Evolutionary conservation across 2,329 filamentous ascomycete species (phyloP).

Genomic region (Diaporthe citrichinensis): DNA sequence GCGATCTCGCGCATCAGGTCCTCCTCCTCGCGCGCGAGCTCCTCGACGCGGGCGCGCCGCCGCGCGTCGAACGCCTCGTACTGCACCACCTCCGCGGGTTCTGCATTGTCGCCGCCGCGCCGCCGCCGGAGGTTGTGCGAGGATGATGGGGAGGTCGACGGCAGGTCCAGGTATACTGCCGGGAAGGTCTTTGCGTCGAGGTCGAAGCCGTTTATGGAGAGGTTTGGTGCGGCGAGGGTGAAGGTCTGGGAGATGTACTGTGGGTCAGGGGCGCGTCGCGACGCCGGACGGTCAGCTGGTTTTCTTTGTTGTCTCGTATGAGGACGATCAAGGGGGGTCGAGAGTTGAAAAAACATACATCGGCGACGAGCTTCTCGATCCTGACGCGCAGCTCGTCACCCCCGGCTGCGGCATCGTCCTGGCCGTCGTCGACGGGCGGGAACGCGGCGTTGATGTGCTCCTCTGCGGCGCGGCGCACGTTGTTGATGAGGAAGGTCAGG

Average conservation of each 20-base stretch:
- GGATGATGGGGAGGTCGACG: background rate
- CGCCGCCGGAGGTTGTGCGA: background rate
- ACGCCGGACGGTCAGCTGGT: background rate
- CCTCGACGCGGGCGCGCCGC: constrained; percentile 71
- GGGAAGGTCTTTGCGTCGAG: constrained; percentile 57
- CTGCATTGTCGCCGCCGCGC: constrained; percentile 58
- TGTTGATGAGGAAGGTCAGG: constrained; percentile 77
- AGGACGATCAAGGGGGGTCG: too few species aligned
- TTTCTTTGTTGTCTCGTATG: too few species aligned
- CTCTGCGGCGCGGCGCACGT: constrained; percentile 77
- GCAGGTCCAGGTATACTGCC: constrained; percentile 42
- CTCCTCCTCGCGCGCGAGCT: constrained; percentile 73
- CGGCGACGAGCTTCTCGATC: constrained; percentile 72
- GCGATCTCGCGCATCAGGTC: constrained; percentile 76
- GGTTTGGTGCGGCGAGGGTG: constrained; percentile 69
- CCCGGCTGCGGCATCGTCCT: constrained; percentile 48
- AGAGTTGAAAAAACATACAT: constrained; percentile 58
- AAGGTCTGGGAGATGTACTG: constrained; percentile 76
- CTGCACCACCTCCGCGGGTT: constrained; percentile 54
- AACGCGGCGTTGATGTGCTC: constrained; percentile 78
- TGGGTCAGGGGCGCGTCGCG: background rate
- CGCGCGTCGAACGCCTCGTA: constrained; percentile 74
- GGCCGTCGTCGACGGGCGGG: constrained; percentile 72
- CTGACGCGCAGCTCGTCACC: constrained; percentile 71
- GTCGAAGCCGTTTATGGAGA: constrained; percentile 74